Evolutionary conservation across 1,284 basidiomycete genomes (phyloP), one percentile per base, ranked within the genome.

Genomic region (Ustilago sp.): DNA sequence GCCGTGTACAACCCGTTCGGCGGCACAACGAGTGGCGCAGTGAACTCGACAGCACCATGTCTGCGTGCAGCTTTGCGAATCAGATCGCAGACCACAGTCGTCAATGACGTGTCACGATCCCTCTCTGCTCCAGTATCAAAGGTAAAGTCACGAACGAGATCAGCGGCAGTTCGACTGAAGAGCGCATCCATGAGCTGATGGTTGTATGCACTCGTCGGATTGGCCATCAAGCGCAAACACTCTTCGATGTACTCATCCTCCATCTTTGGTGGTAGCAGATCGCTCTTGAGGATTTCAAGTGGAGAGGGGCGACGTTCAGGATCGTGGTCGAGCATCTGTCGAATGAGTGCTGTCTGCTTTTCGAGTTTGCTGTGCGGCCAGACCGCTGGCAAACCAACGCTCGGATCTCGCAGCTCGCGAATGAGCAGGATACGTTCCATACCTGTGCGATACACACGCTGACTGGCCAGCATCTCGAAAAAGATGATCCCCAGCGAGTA

Each of bases 401-500:
- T 87, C 0, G 91, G 91, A 72, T 90, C 91, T 12, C 95, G 88
- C 39, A 97, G 86, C 56, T 91, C 91, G 72, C 92, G 92, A 7
- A 98, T 89, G 17, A 95, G 93, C 3, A 90, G 90, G 51, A 93
- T 92, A 15, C 95, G 91, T 85, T 98, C 95, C 61, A 93, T 90
- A 2, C 91, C 91, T 0, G 95, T 98, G n/a, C 90, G 89, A 87
- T 97, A 96, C 41, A 80, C 77, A 3, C 80, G 73, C 57, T 83
- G 81, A 81, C 88, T 84, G 54, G 92, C 94, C 84, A 95, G 94
- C 94, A 98, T 97, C 88, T 98, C 95, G 83, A 98, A 98, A 87
- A 98, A 96, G 34, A 98, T 95, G 80, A 98, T 92, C 12, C 85
- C 95, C 6, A 97, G 90, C 82, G 94, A 95, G 85, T 97, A 98